phyloP scores from a whole-genome alignment of 2,329 filamentous ascomycete genomes.

The Diaporthe sp. region DNA sequence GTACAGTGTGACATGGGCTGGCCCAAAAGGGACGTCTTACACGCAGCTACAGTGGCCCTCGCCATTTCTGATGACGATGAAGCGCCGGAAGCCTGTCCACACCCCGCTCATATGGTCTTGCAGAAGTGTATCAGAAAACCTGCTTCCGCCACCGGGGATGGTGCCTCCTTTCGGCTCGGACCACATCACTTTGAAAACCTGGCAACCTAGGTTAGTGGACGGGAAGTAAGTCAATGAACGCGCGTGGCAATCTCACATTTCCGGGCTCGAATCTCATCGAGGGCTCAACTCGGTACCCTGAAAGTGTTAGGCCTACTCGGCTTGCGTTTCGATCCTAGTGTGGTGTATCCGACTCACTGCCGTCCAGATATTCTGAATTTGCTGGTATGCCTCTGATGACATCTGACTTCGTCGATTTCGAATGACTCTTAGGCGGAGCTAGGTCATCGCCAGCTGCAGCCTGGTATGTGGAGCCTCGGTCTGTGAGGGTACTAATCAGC shows the following conservation, averaged over 20 bases:
- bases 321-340: not conserved
- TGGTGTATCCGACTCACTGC: not conserved
- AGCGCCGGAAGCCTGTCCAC: slow-evolving; percentile 66
- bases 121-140: slow-evolving; percentile 48
- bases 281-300: slow-evolving; percentile 32
- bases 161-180: slow-evolving; percentile 57
- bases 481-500: not conserved
- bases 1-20: not conserved
- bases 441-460: not conserved
- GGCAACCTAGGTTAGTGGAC: slow-evolving; percentile 10
- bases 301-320: not conserved
- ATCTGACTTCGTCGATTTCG: not conserved
- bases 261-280: slow-evolving; percentile 26
- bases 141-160: slow-evolving; percentile 33
- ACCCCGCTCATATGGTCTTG: slow-evolving; percentile 54
- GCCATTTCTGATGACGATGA: slow-evolving; percentile 67
- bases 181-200: slow-evolving; percentile 72
- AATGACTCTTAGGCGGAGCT: not conserved
- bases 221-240: not conserved
- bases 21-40: slow-evolving; percentile 55
- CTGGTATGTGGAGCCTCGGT: slow-evolving; percentile 30
- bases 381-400: slow-evolving; percentile 13
- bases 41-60: slow-evolving; percentile 69
- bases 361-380: slow-evolving; percentile 24
- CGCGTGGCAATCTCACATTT: slow-evolving; percentile 7